Conservation (phyloP, 2,329 filamentous ascomycete species). For the Diaporthe amygdali region DNA sequence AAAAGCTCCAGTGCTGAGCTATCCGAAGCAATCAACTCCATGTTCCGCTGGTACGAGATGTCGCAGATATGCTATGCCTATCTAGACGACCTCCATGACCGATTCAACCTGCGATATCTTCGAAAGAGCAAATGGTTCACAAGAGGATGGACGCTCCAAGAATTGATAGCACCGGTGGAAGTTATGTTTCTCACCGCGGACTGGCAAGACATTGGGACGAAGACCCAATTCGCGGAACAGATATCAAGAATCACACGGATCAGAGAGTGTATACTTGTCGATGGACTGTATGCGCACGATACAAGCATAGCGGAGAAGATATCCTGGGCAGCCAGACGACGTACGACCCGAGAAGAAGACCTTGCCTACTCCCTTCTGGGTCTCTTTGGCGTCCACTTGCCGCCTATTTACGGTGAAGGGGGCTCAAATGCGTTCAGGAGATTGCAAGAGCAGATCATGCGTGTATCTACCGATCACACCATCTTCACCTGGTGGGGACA, state of each 20-base stretch:
- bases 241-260: not conserved
- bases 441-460: conserved; percentile 2
- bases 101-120: not conserved
- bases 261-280: not conserved
- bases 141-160: conserved; percentile 5
- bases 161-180: not conserved
- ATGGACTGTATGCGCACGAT: not conserved
- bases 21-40: conserved; percentile 20
- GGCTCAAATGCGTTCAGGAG: not conserved
- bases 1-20: conserved; percentile 18
- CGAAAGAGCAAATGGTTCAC: conserved; percentile 14
- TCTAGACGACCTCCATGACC: conserved; percentile 9
- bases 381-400: conserved; percentile 17
- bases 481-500: conserved; percentile 13
- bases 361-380: conserved; percentile 3
- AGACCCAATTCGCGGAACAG: not conserved
- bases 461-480: not conserved
- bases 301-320: conserved; percentile 3
- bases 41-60: conserved; percentile 22
- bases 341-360: not conserved
- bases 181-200: conserved; percentile 6
- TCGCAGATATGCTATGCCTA: conserved; percentile 17
- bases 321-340: conserved; percentile 9
- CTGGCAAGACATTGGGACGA: conserved; percentile 9
- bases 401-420: conserved; percentile 27